Conservation (phyloP, 768 basidiomycete species). For the Russula lepida region DNA sequence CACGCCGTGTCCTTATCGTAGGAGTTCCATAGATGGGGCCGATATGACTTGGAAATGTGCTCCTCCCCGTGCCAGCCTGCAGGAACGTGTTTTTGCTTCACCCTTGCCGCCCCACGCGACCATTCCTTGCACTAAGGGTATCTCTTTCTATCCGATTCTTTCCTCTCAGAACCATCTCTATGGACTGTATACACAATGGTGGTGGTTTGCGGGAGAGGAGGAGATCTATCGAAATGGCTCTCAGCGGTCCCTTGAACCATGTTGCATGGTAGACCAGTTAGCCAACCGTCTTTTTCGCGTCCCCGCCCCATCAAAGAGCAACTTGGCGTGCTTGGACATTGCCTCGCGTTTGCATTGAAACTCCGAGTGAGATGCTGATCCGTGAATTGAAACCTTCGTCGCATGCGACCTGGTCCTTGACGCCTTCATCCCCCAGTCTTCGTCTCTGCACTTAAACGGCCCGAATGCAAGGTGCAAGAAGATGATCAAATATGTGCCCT, state of each 20-base stretch:
- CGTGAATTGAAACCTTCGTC: constrained; percentile 11
- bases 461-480: constrained; percentile 13
- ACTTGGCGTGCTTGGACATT: constrained; percentile 3
- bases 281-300: neutral
- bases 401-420: neutral
- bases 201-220: neutral
- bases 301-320: constrained; percentile 2
- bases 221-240: neutral
- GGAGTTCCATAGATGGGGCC: neutral
- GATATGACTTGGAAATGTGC: constrained; percentile 1
- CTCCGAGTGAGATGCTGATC: constrained; percentile 7
- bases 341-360: constrained; percentile 14
- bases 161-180: neutral
- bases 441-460: constrained; percentile 6
- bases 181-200: neutral
- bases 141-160: constrained; percentile 1
- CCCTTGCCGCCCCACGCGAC: constrained; percentile 1
- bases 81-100: constrained; percentile 12
- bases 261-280: neutral
- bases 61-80: constrained; percentile 2
- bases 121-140: neutral
- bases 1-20: constrained; percentile 1
- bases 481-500: constrained; percentile 11
- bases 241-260: neutral
- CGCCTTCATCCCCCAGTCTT: neutral